phyloP scores from a whole-genome alignment of 176 grass and related monocot genomes.

The Chloris gayana region DNA sequence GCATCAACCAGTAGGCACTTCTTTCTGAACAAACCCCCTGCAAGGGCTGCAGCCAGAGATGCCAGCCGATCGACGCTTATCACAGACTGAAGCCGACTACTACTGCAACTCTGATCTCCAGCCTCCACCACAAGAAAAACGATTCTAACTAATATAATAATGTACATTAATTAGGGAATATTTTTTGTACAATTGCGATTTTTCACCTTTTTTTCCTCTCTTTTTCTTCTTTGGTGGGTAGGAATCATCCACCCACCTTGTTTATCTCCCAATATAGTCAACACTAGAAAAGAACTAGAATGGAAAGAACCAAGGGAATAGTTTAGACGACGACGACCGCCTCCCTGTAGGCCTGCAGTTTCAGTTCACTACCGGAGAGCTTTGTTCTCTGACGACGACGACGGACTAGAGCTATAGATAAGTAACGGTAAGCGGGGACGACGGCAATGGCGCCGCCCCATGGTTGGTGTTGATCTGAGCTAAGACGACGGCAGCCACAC shows the following conservation, averaged over 20 bases:
- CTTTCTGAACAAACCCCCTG: no score
- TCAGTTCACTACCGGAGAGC: not conserved
- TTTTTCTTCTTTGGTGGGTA: not conserved
- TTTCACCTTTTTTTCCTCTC: not conserved
- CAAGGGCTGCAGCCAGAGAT: no score
- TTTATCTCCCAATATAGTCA: not conserved
- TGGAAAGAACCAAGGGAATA: no score
- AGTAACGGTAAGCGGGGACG: not conserved
- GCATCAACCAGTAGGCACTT: no score
- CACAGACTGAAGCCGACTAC: no score
- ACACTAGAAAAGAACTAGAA: not conserved
- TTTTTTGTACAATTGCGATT: conserved; percentile 17
- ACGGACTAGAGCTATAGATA: not conserved
- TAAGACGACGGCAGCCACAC: not conserved
- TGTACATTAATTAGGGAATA: conserved; percentile 16
- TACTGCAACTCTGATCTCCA: not conserved
- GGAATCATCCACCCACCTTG: conserved; percentile 28
- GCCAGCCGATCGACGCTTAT: no score
- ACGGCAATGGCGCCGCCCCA: not conserved
- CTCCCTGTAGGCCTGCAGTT: no score
- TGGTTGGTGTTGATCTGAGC: not conserved
- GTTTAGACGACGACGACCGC: no score
- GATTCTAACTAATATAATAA: not conserved
- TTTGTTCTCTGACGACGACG: not conserved
- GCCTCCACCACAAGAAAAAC: not conserved